Percentiles rank a stretch among this genome's conserved stretches.
Evolutionary conservation across 495 filamentous ascomycete species (phyloP).

Genomic region (Neurospora intermedia): DNA sequence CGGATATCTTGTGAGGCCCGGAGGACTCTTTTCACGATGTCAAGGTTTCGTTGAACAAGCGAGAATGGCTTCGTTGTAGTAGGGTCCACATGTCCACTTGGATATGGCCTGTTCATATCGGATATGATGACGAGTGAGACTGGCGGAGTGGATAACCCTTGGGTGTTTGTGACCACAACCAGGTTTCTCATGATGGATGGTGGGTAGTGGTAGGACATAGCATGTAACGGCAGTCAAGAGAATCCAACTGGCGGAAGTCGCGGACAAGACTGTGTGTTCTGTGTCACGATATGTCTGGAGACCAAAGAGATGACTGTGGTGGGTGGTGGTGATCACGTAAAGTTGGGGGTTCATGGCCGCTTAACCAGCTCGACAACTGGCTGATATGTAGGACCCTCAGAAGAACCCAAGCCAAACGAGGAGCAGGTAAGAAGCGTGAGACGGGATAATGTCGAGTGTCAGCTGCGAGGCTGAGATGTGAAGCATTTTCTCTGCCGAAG

Average conservation of each 20-base stretch:
- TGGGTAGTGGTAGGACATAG: not conserved
- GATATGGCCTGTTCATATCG: not conserved
- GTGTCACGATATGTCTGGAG: not conserved
- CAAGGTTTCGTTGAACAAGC: not conserved
- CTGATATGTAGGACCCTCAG: not conserved
- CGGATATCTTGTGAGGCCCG: not conserved
- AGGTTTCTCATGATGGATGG: not conserved
- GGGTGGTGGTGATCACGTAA: not conserved
- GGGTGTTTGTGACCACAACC: not conserved
- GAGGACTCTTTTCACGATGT: not conserved
- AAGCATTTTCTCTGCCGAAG: not conserved
- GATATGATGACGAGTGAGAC: not conserved
- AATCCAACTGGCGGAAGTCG: not conserved
- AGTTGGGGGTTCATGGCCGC: not conserved
- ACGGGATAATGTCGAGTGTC: not conserved
- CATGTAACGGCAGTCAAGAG: not conserved
- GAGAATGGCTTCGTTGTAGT: not conserved
- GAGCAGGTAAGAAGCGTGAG: not conserved
- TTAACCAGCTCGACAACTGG: not conserved
- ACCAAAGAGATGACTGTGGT: not conserved
- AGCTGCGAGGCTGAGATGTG: not conserved
- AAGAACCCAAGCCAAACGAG: not conserved
- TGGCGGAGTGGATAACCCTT: not conserved
- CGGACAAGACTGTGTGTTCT: not conserved
- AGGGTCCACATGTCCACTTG: not conserved